These are phyloP conservation scores for Orbilia oligospora DNA, from an alignment of 2,329 filamentous ascomycete species.

Conservation along the genomic window DNA sequence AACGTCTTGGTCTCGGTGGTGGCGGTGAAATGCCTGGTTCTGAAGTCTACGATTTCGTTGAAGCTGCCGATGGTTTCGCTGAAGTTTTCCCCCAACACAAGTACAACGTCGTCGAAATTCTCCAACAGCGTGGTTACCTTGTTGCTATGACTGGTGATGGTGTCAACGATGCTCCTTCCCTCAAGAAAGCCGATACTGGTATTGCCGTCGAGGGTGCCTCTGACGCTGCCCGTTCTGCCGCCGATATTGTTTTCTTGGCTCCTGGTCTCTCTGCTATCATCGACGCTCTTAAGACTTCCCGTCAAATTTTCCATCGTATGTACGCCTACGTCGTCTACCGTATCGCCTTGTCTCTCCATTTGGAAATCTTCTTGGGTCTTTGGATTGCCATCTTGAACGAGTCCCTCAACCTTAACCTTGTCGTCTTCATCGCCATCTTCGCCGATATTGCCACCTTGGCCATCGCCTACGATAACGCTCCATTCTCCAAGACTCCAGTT, in stretches of 20 bases:
- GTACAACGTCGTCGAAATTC: slow-evolving; percentile 92
- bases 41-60: slow-evolving; percentile 94
- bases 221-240: slow-evolving; percentile 89
- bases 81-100: slow-evolving; percentile 97
- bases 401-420: slow-evolving; percentile 85
- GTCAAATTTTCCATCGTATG: slow-evolving; percentile 97
- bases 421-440: slow-evolving; percentile 96
- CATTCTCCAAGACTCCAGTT: slow-evolving; percentile 86
- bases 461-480: slow-evolving; percentile 93
- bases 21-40: slow-evolving; percentile 94
- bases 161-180: slow-evolving; percentile 92
- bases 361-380: slow-evolving; percentile 90
- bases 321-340: slow-evolving; percentile 96
- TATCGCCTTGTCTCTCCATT: slow-evolving; percentile 90
- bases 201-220: slow-evolving; percentile 94
- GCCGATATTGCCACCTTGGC: slow-evolving; percentile 92
- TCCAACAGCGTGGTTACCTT: slow-evolving; percentile 92
- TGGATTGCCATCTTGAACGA: slow-evolving; percentile 92
- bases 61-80: slow-evolving; percentile 93
- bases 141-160: slow-evolving; percentile 97
- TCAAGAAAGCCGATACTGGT: slow-evolving; percentile 96
- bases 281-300: slow-evolving; percentile 90
- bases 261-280: slow-evolving; percentile 93
- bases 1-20: slow-evolving; percentile 89
- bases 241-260: slow-evolving; percentile 93